Evolutionary conservation across 1,284 basidiomycete species (phyloP), one percentile per base, ranked within the genome.

Genomic region (Stygiomarasmius scandens): DNA sequence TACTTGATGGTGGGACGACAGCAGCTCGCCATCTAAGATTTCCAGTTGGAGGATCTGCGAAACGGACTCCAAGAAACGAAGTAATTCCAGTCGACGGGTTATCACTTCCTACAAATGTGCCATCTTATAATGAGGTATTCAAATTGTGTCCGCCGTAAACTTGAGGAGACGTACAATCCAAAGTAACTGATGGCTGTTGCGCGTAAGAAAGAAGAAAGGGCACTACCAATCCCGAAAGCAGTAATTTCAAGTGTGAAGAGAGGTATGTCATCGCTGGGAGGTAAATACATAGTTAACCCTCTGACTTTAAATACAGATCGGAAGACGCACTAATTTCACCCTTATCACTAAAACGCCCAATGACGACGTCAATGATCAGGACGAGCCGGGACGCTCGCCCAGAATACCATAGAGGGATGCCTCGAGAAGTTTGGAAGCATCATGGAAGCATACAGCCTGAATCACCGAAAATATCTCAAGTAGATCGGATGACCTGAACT

Each of bases 11-110:
- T 47, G 75, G 75, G 2, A 66, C 69, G 10, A 77, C 69, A 20
- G 76, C 74, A 2, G 74, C 71, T 47, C 68, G 62, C 74, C 74
- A 78, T 52, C 76, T 67, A 36, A 75, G 64, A n/a, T 72, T 58
- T 6, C 74, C 74, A 32, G 68, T 44, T 16, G 76, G 76, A 8
- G 75, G 62, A 56, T 77, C 74, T 20, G 76, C 75, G 60, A 69
- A 78, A 24, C 71, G 71, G 23, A 78, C 62, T 2, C 76, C 76
- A 4, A 56, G 64, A 59, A 72, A 77, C 5, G 66, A 73, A 2
- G 66, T 71, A 14, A 76, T 69, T 0, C 68, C 68, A 29, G 63
- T 70, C 3, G 64, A 63, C 10, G 57, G 54, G 51, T 76, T 66
- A 25, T 60, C 58, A 14, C 66, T 43, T 2, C 76, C 75, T 6